Base-by-base conservation (phyloP, 179 eudicot species). In the Carnegiea gigantea region DNA sequence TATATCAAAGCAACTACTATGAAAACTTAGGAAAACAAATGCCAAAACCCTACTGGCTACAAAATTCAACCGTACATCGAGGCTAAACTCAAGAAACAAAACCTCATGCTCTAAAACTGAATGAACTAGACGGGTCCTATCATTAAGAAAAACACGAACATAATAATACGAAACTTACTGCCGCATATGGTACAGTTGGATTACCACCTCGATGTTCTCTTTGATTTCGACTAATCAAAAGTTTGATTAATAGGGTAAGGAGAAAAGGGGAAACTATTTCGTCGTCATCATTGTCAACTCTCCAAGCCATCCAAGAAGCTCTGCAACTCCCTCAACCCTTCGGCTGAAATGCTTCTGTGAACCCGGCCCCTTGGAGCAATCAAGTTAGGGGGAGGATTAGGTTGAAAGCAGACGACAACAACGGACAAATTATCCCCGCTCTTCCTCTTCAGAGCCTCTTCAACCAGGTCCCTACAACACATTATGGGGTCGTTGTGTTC, bases 311-410 rank as follows among this genome's bases (percentile, higher is more conserved):
- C 93, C 90, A 95, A 85, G 85, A 89, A 92, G 88, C 92, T 84
- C 83, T 95, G 97, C 87, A 93, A 84, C 86, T 93, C 98, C 84
- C 85, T 90, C 89, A 95, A 84, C 40, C 98, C 98, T 85, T 92
- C 93, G 0, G 98, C 98, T 11, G 98, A 95, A 76, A 95, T 75
- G 80, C 98, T 95, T 82, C 98, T 83, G 13, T 95, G 97, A 62
- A 95, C 98, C 53, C 90, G 82, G 1, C 89, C 84, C 46, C 94
- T 90, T 0, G 98, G 98, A 10, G 78, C 88, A 21, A 89, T 83
- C 89, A 95, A 82, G 81, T 90, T 95, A 9, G 93, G 97, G 0
- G 98, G 98, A 1, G 93, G 86, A 38, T 86, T 86, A 0, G 91
- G 8, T 76, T 92, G 97, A 70, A 95, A 95, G 80, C 98, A 95